Evolutionary conservation across 805 yeast species (phyloP).

Genomic region (Candida alai): DNA sequence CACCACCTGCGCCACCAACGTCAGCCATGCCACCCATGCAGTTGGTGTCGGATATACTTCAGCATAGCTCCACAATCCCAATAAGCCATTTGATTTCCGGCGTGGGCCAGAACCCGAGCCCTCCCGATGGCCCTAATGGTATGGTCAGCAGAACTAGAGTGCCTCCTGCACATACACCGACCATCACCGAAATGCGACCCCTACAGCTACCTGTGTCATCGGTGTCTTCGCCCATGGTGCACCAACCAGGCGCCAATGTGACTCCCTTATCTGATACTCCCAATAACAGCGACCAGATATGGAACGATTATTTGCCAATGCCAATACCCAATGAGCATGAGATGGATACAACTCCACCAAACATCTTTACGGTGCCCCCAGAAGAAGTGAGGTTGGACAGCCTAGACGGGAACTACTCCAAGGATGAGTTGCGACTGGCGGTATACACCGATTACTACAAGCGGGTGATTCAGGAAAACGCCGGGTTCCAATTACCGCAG

Average conservation of each 20-base stretch:
- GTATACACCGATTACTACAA: conserved; percentile 9
- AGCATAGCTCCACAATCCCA: conserved; percentile 2
- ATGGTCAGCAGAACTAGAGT: background rate
- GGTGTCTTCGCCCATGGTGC: background rate
- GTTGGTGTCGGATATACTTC: conserved; percentile 3
- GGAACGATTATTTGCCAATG: conserved; percentile 7
- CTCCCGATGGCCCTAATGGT: background rate
- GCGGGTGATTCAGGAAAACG: conserved; percentile 5
- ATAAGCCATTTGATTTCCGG: conserved; percentile 3
- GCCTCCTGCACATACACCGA: too few relatives aligned
- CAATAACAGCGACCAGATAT: conserved; percentile 4
- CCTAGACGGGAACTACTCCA: conserved; percentile 6
- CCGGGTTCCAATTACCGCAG: conserved; percentile 1
- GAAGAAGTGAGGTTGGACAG: too few relatives aligned
- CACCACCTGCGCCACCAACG: conserved; percentile 5
- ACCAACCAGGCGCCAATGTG: too few relatives aligned
- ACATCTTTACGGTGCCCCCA: conserved; percentile 9
- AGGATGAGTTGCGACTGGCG: conserved; percentile 10
- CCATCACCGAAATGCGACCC: too few relatives aligned
- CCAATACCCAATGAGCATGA: conserved; percentile 9
- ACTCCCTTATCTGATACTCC: conserved; percentile 9
- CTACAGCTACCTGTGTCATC: background rate
- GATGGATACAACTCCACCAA: conserved; percentile 6
- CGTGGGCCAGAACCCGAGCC: too few relatives aligned
- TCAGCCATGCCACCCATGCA: conserved; percentile 3